Conservation (phyloP, 2,329 filamentous ascomycete genomes). For the Sporothrix pseudoabietina region DNA sequence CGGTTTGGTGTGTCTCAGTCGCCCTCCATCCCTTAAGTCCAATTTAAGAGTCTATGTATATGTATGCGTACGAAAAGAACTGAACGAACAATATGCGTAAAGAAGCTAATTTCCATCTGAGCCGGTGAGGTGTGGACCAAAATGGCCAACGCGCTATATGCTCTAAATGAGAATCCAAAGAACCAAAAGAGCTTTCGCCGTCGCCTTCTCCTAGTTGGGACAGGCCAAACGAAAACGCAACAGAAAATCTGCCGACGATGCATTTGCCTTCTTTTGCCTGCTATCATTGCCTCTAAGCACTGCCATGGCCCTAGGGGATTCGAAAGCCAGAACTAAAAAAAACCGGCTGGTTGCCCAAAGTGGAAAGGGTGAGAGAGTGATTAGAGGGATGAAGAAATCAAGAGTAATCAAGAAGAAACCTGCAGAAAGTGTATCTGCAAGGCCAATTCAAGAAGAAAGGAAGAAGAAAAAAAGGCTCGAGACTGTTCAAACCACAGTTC, state of each 20-base stretch:
- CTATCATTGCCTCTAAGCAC: not conserved
- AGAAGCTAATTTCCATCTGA: not conserved
- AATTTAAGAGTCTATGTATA: not conserved
- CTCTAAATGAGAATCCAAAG: not conserved
- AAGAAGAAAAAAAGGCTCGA: not conserved
- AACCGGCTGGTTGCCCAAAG: constrained; percentile 10
- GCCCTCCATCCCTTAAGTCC: not conserved
- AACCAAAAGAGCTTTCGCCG: not conserved
- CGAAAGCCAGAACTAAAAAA: not conserved
- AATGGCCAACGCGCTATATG: not conserved
- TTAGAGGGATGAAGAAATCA: constrained; percentile 13
- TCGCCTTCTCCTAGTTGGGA: not conserved
- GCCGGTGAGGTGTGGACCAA: not conserved
- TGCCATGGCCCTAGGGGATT: constrained; percentile 9
- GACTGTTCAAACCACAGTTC: not conserved
- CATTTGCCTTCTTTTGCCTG: not conserved
- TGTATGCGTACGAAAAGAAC: not conserved
- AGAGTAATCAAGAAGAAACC: not conserved
- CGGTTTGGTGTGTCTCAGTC: constrained; percentile 15
- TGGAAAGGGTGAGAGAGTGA: not conserved
- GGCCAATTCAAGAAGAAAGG: not conserved
- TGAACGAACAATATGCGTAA: constrained; percentile 12
- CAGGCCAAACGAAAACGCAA: not conserved
- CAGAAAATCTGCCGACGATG: not conserved
- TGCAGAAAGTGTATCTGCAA: not conserved